Base-by-base conservation (phyloP, 2,329 filamentous ascomycete species). In the Talaromyces albobiverticillius region DNA sequence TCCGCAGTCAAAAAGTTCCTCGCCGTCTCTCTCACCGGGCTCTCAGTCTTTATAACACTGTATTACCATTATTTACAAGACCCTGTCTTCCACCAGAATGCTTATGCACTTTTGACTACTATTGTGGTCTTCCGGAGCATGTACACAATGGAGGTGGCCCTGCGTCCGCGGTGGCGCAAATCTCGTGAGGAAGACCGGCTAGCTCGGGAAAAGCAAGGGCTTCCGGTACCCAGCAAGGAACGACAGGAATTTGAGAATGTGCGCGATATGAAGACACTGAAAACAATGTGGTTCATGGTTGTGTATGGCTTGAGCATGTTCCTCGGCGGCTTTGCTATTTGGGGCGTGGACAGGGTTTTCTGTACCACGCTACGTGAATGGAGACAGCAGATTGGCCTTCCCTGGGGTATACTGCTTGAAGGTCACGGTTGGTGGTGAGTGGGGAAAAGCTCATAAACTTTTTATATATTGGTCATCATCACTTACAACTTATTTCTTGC, bases 11-110 rank as follows among this genome's bases (percentile, higher is more conserved):
- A 82, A 1, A 62, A 77, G 1, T 55, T 79, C 11, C 75, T 91
- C 8, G 88, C 78, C 7, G 38, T 84, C 4, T 76, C 76, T 13
- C 77, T 89, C 9, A 65, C 83, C 5, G 71, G 71, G 9, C 68
- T 86, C 26, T 78, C 82, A n/a, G 70, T 75, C 34, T 87, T 85
- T 63, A 92, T 95, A 68, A 94, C 90, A 13, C 77, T 88, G 38
- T 83, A 88, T 70, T 95, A 95, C 71, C 88, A 91, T 66, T 84
- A 89, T 58, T 83, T 91, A 14, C 89, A 92, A 66, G 86, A 95
- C 60, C 89, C 90, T 0, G 77, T 83, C 1, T 95, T 95, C 69
- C 90, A 95, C 71, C 89, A 95, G 67, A 85, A 84, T 57, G 87
- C 86, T 4, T 95, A 91, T 62, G 88, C 85, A 1, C 66, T 87